Base-by-base conservation (phyloP, 2,329 filamentous ascomycete genomes). In the Fusarium nisikadoi region DNA sequence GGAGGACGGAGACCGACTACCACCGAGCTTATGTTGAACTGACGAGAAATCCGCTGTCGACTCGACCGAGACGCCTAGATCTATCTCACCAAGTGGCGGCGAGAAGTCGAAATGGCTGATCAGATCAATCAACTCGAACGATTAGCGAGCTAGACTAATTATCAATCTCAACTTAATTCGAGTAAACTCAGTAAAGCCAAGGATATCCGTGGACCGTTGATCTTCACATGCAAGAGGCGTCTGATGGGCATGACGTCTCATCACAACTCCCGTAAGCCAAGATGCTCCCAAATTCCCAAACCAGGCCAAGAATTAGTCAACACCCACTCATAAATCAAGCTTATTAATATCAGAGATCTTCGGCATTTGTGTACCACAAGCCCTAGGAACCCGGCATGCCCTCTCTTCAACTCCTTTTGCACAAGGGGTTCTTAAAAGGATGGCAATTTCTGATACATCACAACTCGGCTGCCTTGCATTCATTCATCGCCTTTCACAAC, bases 361-460 rank as follows among this genome's bases (percentile, higher is more conserved):
- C 47, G 57, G 36, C 42, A 57, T 38, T 46, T 45, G 38, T 25
- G 31, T 58, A 56, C 49, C 55, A 49, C 41, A 53, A 59, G 29
- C 52, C 33, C 35, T 58, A 31, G 29, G 19, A 38, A 14, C 36
- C 45, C 45, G 35, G 39, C 42, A 69, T 45, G 42, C 53, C 36
- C 20, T 52, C 8, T 55, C 20, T 27, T 55, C n/a, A 59, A 47
- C 23, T 35, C 20, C 42, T 60, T 68, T 54, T 61, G 41, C 53
- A 65, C 53, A 53, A 38, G 35, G 49, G 29, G 23, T 17, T 36
- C 27, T 43, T 31, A 29, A 11, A 27, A 12, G 14, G 25, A 58
- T 50, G 49, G 23, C 20, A 16, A 38, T 56, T 66, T 74, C 49
- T 54, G 67, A 74, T 68, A 72, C 38, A 54, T 73, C 70, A 73